Evolutionary conservation across 352 stramenopile genomes (phyloP), one percentile per base, ranked within the genome.

Genomic region (Globisporangium middletonii): DNA sequence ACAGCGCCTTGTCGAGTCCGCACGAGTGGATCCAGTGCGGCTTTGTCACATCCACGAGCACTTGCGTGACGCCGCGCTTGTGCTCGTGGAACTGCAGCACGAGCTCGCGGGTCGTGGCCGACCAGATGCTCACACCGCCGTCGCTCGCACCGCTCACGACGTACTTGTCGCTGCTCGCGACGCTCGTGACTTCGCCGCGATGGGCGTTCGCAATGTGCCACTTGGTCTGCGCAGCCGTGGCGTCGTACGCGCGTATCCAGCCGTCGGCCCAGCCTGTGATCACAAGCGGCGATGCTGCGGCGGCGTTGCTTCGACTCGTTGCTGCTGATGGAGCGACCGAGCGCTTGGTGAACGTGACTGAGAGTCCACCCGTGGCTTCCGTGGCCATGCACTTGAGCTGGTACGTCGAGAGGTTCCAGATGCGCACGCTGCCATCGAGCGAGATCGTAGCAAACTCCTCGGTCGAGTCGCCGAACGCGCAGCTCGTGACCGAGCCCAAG

Each of bases 21-120:
- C 80, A 92, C 51, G 82, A 96, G 64, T 98, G 89, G 42, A 98
- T 68, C 51, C 89, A 75, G 65, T 96, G 81, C 2, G 85, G 84
- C 43, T 82, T 74, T 30, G 68, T 62, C 13, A 92, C 52, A 55
- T 97, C 90, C 4, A 96, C 71, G 0, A 93, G 64, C 37, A 97
- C 78, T 26, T 85, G 71, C 5, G 75, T 77, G 26, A 97, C 89
- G 41, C 62, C 73, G 27, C 84, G 82, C 64, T 89, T 88, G 72
- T 97, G 90, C 50, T 97, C 88, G 52, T 91, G 81, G 57, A 97
- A 98, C 67, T 94, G 81, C 11, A 96, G 71, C 52, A 97, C 83
- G 15, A 97, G 74, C 67, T 96, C 85, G 12, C 87, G 73, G 5
- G 81, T 96, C 19, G 77, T 69, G 12, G 86, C 68, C 1, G 78